phyloP scores from a whole-genome alignment of 176 grass and related monocot genomes.

The Zoysia japonica region DNA sequence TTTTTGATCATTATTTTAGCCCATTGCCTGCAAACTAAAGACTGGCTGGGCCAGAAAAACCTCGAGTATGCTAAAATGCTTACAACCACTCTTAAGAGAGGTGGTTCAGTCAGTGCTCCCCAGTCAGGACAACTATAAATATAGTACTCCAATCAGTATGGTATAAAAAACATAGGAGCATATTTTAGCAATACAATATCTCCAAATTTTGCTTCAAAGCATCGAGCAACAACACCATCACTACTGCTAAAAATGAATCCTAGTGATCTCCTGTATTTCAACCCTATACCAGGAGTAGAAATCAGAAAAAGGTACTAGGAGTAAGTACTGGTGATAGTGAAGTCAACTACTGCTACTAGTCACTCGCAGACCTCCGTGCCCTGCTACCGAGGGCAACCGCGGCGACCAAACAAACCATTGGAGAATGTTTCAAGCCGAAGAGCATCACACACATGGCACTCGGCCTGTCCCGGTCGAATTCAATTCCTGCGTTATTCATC shows the following conservation, averaged over 20 bases:
- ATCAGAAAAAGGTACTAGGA: neutral
- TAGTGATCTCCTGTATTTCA: neutral
- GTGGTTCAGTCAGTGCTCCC: neutral
- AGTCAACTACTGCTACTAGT: neutral
- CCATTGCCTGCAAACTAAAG: neutral
- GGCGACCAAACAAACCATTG: neutral
- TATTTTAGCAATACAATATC: neutral
- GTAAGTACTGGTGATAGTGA: too few relatives aligned
- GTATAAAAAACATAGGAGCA: neutral
- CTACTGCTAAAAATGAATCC: neutral
- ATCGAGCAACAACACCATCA: neutral
- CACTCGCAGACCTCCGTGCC: neutral
- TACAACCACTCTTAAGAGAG: neutral
- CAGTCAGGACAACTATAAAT: neutral
- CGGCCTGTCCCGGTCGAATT: neutral
- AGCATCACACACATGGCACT: neutral
- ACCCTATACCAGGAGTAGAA: neutral
- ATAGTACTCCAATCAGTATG: neutral
- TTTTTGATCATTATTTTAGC: neutral
- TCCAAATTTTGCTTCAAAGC: neutral
- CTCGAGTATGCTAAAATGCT: neutral
- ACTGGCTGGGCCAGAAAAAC: neutral
- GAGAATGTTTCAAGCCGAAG: conserved; percentile 9
- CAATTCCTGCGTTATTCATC: too few relatives aligned
- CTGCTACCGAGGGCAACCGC: conserved; percentile 12